Percentiles rank a stretch among this genome's conserved stretches.
phyloP scores from a whole-genome alignment of 2,329 filamentous ascomycete species.

The Septoria petroselini region DNA sequence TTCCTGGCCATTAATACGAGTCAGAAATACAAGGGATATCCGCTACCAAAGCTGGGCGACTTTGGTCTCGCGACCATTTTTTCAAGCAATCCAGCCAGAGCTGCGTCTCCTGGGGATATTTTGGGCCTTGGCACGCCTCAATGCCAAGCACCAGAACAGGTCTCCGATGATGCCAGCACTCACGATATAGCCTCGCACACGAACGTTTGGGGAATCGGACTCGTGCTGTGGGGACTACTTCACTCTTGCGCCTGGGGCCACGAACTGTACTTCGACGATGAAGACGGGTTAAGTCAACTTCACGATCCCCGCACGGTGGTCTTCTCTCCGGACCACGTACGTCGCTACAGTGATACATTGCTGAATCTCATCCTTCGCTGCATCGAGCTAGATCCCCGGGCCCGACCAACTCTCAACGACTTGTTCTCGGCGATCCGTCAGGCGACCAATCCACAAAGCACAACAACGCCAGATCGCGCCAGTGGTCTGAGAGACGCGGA shows the following conservation, averaged over 20 bases:
- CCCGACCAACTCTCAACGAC: not conserved
- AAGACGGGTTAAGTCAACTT: not conserved
- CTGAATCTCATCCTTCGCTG: not conserved
- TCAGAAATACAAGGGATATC: not conserved
- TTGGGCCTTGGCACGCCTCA: not conserved
- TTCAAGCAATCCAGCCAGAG: not conserved
- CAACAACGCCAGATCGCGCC: not conserved
- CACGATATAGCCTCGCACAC: not conserved
- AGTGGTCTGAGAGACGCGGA: not conserved
- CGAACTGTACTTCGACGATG: not conserved
- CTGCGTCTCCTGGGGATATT: not conserved
- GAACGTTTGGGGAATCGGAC: constrained; percentile 17
- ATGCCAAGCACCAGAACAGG: not conserved
- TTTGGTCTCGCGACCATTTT: constrained; percentile 3
- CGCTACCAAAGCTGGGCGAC: constrained; percentile 3
- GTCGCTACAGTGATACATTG: not conserved
- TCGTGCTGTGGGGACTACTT: constrained; percentile 11
- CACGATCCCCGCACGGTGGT: not conserved
- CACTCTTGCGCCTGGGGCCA: not conserved
- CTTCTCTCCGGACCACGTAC: not conserved
- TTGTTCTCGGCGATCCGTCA: not conserved
- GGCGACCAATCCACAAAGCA: not conserved
- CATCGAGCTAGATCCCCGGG: not conserved
- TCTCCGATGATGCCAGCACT: not conserved
- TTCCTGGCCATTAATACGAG: constrained; percentile 67